Evolutionary conservation across 345 rosid genomes (phyloP).

Genomic region (Acer negundo): DNA sequence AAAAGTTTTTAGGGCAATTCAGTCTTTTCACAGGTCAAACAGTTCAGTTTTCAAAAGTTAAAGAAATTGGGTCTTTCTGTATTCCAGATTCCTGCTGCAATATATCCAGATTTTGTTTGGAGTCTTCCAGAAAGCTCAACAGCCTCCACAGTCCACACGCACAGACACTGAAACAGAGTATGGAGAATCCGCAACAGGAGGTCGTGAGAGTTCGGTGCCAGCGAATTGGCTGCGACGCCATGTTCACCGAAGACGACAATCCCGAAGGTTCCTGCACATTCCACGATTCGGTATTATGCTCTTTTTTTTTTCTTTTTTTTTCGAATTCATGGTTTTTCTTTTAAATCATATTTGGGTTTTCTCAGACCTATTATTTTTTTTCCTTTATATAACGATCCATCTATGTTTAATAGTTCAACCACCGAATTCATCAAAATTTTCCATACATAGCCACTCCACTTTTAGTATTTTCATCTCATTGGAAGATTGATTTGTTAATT

Average conservation of each 20-base stretch:
- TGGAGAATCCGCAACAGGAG: constrained; percentile 34
- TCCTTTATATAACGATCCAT: not conserved
- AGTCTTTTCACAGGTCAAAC: no score
- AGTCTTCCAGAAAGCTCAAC: constrained; percentile 9
- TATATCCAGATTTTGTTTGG: not conserved
- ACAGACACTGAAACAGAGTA: constrained; percentile 19
- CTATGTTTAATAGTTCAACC: not conserved
- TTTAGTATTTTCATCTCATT: not conserved
- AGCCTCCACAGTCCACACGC: not conserved
- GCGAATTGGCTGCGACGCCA: constrained; percentile 86
- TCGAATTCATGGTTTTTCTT: not conserved
- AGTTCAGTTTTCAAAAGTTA: no score
- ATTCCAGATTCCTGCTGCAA: not conserved
- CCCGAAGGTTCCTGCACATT: constrained; percentile 84
- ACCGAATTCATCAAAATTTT: not conserved
- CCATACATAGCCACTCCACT: not conserved
- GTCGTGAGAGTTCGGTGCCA: constrained; percentile 63
- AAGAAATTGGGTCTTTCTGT: no score
- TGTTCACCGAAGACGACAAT: constrained; percentile 78
- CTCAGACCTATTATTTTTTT: not conserved
- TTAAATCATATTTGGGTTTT: not conserved
- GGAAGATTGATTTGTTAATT: not conserved
- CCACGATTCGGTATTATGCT: constrained; percentile 60
- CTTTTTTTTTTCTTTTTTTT: not conserved
- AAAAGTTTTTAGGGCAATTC: no score